Evolutionary conservation across 2,329 filamentous ascomycete genomes (phyloP).

Genomic region (Chrysoporthe deuterocubensis): DNA sequence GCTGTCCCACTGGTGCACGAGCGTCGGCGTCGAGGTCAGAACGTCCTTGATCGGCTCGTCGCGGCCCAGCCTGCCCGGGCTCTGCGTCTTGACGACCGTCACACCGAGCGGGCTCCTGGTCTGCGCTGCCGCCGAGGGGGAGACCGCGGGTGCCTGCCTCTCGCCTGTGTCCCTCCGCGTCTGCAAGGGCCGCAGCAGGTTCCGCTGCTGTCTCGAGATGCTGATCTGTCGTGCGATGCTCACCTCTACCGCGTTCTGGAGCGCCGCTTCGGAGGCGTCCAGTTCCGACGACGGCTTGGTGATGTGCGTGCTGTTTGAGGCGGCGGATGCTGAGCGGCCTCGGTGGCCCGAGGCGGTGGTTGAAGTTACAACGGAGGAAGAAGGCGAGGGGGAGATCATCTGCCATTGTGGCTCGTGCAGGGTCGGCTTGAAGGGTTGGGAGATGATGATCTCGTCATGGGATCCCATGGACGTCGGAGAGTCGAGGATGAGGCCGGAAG

Average conservation of each 20-base stretch:
- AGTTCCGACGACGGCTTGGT: slow-evolving; percentile 40
- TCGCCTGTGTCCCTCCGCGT: slow-evolving; percentile 32
- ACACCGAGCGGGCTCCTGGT: slow-evolving; percentile 24
- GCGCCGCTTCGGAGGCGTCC: slow-evolving; percentile 47
- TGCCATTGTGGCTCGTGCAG: slow-evolving; percentile 51
- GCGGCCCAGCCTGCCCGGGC: slow-evolving; percentile 32
- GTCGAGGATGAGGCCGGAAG: slow-evolving; percentile 45
- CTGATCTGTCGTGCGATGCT: slow-evolving; percentile 72
- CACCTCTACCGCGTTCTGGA: slow-evolving; percentile 63
- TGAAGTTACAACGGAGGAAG: slow-evolving; percentile 33
- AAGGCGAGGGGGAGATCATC: slow-evolving; percentile 47
- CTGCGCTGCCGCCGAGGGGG: slow-evolving; percentile 7
- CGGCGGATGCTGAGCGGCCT: slow-evolving; percentile 30
- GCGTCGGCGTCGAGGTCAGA: slow-evolving; percentile 49
- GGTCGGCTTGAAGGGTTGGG: slow-evolving; percentile 42
- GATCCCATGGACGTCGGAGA: slow-evolving; percentile 42
- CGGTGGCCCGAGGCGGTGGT: slow-evolving; percentile 31
- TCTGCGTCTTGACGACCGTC: slow-evolving; percentile 31
- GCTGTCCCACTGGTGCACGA: slow-evolving; percentile 45
- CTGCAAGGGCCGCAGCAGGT: slow-evolving; percentile 59
- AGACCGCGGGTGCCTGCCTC: neutral
- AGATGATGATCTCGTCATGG: slow-evolving; percentile 33
- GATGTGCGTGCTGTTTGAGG: slow-evolving; percentile 36
- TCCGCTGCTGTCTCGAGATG: slow-evolving; percentile 64
- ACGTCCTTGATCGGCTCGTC: slow-evolving; percentile 45